Base-by-base conservation (phyloP, 1,284 basidiomycete species). In the Pseudozyma tsukubaensis region DNA sequence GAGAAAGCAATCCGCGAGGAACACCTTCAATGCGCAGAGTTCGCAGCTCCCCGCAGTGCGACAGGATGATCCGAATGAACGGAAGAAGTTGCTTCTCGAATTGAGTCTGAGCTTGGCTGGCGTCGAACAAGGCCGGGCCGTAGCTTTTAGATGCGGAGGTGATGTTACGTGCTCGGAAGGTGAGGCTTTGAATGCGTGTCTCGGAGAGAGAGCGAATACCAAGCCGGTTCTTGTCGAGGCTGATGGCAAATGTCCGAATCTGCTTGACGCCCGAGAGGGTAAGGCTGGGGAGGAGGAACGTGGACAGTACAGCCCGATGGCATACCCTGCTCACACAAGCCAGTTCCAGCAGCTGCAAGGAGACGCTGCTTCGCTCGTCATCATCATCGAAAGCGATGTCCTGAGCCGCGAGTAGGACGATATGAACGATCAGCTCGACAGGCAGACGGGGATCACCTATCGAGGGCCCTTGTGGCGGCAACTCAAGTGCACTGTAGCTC, bases 111-210 rank as follows among this genome's bases (percentile, higher is more conserved):
- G 71, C 71, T 47, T 62, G 59, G 21, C 60, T 59, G 39, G 71
- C 71, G 50, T 73, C 71, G 43, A 68, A 73, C 18, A 73, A 55
- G 7, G 65, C 64, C 12, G 60, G 60, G 12, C 52, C 59, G 18
- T 56, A 53, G 7, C 48, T 55, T 21, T 56, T 42, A 3, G 35
- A 16, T 4, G 51, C 37, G 1, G 51, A 56, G 16, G 12, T 1
- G 3, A 44, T 16, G 51, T 56, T 50, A 6, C 54, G 49, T 48
- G 61, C 50, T 6, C 65, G 58, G 2, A 68, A 8, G 2, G 58
- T 57, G 9, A 73, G 34, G 16, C 13, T 54, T 3, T 40, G 42
- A 16, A 68, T n/a, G 12, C 61, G 50, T 1, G 34, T 21, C 5
- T 51, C 40, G 5, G 65, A 54, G 0, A 73, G 29, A 0, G 32